phyloP scores from a whole-genome alignment of 179 eudicot genomes.

The Drosera spatulata region DNA sequence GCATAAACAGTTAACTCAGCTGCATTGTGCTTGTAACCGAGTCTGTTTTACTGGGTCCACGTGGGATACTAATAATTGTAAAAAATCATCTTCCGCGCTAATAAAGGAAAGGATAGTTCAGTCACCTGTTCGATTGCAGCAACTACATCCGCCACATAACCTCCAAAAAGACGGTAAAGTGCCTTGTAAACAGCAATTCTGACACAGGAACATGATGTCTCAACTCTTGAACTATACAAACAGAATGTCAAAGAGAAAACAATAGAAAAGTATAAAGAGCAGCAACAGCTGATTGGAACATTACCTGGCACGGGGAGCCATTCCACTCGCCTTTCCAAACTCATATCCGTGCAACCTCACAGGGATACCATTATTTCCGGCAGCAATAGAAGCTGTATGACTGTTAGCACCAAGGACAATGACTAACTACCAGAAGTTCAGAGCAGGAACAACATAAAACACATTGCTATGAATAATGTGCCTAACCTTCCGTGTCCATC shows the following conservation, averaged over 20 bases:
- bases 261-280: not conserved
- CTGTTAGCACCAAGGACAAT: slow-evolving; percentile 21
- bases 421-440: too few species aligned
- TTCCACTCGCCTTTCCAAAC: slow-evolving; percentile 94
- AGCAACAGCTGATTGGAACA: not conserved
- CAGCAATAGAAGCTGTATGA: slow-evolving; percentile 95
- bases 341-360: slow-evolving; percentile 76
- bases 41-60: too few species aligned
- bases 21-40: not conserved
- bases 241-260: too few species aligned
- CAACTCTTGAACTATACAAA: too few species aligned
- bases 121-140: slow-evolving; percentile 84
- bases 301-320: slow-evolving; percentile 98
- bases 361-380: slow-evolving; percentile 88
- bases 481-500: slow-evolving; percentile 95
- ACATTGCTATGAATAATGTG: not conserved
- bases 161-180: slow-evolving; percentile 87
- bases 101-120: not conserved
- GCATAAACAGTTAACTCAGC: not conserved
- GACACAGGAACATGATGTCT: slow-evolving; percentile 3
- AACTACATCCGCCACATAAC: slow-evolving; percentile 86
- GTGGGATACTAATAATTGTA: not conserved
- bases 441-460: too few species aligned
- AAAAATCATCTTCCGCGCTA: not conserved
- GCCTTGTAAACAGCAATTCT: slow-evolving; percentile 96